A percentile compares a stretch with the other conserved stretches of the same genome.
These are phyloP conservation scores for Ulvella scutata DNA, from an alignment of 139 green algal species.

Conservation along the genomic window DNA sequence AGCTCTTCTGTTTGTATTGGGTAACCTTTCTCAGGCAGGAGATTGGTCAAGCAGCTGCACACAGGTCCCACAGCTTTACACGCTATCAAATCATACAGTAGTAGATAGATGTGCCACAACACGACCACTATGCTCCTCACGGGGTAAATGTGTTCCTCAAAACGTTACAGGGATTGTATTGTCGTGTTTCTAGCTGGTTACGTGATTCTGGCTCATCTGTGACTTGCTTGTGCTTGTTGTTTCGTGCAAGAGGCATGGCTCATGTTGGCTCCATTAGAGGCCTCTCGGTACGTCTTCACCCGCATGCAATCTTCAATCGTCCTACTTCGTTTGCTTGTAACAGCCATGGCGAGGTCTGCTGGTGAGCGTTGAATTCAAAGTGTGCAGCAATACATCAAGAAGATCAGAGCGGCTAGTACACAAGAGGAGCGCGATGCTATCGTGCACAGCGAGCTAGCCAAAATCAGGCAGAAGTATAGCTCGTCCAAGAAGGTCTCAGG, in stretches of 20 bases:
- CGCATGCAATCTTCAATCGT: background rate
- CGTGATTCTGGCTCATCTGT: background rate
- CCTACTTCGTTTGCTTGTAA: background rate
- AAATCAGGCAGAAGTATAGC: conserved; percentile 90
- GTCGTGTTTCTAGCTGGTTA: background rate
- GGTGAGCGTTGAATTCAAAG: no score
- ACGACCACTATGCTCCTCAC: no score
- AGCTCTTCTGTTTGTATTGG: no score
- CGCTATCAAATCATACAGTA: no score
- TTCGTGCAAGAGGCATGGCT: background rate
- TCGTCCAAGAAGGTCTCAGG: conserved; percentile 32
- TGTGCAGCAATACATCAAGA: conserved; percentile 78
- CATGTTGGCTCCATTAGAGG: background rate
- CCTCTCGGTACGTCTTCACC: conserved; percentile 2
- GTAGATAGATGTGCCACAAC: no score
- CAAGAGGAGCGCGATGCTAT: conserved; percentile 68
- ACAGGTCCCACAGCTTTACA: no score
- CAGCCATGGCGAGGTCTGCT: no score
- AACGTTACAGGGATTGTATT: no score
- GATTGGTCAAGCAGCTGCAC: no score
- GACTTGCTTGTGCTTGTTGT: background rate
- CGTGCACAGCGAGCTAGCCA: conserved; percentile 96
- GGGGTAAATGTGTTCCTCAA: no score
- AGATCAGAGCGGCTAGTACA: conserved; percentile 75
- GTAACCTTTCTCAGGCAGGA: no score